phyloP scores from a whole-genome alignment of 2,329 filamentous ascomycete genomes.

The Colletotrichum orchidophilum region DNA sequence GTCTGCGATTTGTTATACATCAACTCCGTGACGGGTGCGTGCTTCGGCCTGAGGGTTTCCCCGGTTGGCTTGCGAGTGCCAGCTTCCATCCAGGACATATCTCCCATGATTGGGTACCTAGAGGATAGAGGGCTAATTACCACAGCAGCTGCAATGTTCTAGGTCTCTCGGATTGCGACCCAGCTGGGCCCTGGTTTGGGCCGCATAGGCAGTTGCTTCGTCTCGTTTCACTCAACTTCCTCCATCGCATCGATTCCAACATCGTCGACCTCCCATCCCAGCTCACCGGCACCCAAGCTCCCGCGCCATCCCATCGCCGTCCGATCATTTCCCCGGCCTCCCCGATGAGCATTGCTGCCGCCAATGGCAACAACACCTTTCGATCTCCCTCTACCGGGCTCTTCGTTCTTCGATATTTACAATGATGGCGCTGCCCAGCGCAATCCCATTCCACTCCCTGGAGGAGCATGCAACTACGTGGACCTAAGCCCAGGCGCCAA shows the following conservation, averaged over 20 bases:
- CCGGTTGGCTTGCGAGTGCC: conserved; percentile 28
- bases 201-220: conserved; percentile 33
- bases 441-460: conserved; percentile 52
- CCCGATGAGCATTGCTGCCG: conserved; percentile 44
- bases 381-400: conserved; percentile 53
- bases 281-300: conserved; percentile 32
- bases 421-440: conserved; percentile 53
- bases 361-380: conserved; percentile 64
- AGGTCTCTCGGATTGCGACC: conserved; percentile 45
- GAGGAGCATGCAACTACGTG: conserved; percentile 66
- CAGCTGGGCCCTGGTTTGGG: conserved; percentile 45
- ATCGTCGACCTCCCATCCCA: conserved; percentile 34
- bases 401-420: conserved; percentile 65
- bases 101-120: conserved; percentile 1
- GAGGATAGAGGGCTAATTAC: conserved; percentile 25
- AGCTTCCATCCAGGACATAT: conserved; percentile 21
- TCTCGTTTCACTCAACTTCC: conserved; percentile 5
- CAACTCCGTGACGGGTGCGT: conserved; percentile 21
- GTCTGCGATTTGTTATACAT: neutral
- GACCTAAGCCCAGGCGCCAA: conserved; percentile 62
- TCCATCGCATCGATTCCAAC: neutral
- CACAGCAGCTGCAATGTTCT: conserved; percentile 44
- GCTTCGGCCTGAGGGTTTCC: conserved; percentile 21
- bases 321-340: conserved; percentile 38
- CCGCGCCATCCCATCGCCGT: conserved; percentile 31